Conservation (phyloP, 2,329 filamentous ascomycete genomes). For the Phyllosticta citrichinensis region DNA sequence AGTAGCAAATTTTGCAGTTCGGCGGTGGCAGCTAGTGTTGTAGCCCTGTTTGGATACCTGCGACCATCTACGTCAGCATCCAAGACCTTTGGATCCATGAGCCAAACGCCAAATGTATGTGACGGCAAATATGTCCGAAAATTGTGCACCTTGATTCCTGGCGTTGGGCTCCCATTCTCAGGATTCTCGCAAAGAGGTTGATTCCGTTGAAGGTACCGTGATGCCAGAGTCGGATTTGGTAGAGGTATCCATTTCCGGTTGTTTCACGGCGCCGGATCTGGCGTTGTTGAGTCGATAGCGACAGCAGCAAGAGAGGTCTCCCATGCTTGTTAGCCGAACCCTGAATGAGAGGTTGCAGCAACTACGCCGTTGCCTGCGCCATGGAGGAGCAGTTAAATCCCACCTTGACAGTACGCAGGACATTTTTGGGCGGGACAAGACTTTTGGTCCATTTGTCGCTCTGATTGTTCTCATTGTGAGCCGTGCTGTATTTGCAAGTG, state of each 20-base stretch:
- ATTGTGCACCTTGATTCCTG: too few relatives aligned
- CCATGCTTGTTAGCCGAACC: neutral
- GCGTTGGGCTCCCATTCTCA: neutral
- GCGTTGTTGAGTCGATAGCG: neutral
- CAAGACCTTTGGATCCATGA: too few relatives aligned
- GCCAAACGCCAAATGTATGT: too few relatives aligned
- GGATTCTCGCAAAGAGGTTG: neutral
- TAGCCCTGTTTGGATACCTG: neutral
- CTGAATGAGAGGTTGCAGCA: neutral
- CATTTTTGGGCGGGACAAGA: too few relatives aligned
- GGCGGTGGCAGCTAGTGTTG: neutral
- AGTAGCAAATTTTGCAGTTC: neutral
- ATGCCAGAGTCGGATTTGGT: neutral
- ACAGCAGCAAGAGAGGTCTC: neutral
- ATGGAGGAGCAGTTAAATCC: neutral
- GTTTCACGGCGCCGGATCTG: neutral
- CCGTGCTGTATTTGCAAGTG: too few relatives aligned
- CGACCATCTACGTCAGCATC: too few relatives aligned
- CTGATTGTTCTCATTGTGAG: too few relatives aligned
- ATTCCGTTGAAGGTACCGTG: neutral
- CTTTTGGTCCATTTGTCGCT: too few relatives aligned
- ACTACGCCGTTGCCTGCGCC: neutral
- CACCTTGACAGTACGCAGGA: too few relatives aligned
- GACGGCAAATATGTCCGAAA: too few relatives aligned
- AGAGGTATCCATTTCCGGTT: neutral